A percentile compares a stretch with the other conserved stretches of the same genome.
These are phyloP conservation scores for Suhomyces tanzawaensis DNA, from an alignment of 805 yeast species.

Conservation along the genomic window DNA sequence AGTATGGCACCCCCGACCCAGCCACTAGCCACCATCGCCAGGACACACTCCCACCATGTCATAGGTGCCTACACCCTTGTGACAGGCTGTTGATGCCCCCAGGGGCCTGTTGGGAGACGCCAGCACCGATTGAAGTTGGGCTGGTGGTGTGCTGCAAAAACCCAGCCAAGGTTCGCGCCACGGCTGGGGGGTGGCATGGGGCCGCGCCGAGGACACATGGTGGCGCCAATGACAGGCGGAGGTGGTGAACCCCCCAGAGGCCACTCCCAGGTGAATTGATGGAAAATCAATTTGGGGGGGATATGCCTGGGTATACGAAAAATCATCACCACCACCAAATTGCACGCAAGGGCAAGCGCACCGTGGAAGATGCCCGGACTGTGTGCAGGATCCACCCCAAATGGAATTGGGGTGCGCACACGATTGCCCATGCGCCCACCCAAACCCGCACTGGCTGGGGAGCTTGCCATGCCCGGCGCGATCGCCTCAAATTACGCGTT, in stretches of 20 bases:
- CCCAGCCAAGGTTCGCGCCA: slow-evolving; percentile 1
- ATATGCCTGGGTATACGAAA: slow-evolving; percentile 7
- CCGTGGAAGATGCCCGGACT: background rate
- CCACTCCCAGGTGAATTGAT: background rate
- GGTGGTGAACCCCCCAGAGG: background rate
- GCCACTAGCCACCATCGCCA: background rate
- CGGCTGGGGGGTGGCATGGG: background rate
- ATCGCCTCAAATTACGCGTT: slow-evolving; percentile 4
- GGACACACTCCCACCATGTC: background rate
- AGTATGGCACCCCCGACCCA: background rate
- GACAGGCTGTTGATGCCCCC: background rate
- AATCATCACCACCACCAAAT: slow-evolving; percentile 3
- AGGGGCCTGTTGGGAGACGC: background rate
- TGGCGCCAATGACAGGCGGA: background rate
- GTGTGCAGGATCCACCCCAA: slow-evolving; percentile 1
- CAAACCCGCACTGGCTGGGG: background rate
- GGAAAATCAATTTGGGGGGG: slow-evolving; percentile 4
- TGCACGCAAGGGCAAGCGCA: slow-evolving; percentile 1
- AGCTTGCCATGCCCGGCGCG: background rate
- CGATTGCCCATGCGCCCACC: background rate
- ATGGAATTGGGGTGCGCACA: background rate
- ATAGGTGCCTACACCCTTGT: background rate
- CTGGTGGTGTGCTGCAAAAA: slow-evolving; percentile 1
- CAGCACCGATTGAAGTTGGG: background rate
- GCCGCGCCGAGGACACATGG: background rate